Evolutionary conservation across 306 rosid genomes (phyloP).

Genomic region (Lathyrus oleraceus): DNA sequence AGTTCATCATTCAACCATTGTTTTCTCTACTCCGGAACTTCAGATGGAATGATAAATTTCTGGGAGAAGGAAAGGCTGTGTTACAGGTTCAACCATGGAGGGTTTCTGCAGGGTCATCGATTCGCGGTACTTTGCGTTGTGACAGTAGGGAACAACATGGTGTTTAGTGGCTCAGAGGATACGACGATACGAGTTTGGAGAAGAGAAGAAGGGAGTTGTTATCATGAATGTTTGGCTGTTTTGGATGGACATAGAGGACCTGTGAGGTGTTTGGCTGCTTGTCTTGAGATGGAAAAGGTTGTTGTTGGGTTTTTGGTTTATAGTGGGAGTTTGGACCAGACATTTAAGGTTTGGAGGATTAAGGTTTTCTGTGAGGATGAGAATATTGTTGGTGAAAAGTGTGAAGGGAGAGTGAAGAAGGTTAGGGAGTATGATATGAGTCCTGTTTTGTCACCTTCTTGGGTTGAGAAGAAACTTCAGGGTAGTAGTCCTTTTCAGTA

Average conservation of each 20-base stretch:
- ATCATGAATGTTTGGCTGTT: conserved; percentile 71
- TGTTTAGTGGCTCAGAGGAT: conserved; percentile 81
- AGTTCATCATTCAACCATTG: conserved; percentile 48
- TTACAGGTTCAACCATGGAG: conserved; percentile 70
- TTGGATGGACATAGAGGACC: conserved; percentile 84
- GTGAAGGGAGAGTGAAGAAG: conserved; percentile 30
- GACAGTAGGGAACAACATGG: conserved; percentile 61
- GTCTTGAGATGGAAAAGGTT: conserved; percentile 60
- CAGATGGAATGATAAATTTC: conserved; percentile 66
- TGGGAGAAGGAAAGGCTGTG: conserved; percentile 73
- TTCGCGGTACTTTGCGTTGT: conserved; percentile 63
- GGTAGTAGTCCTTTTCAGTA: conserved; percentile 36
- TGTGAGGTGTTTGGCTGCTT: conserved; percentile 67
- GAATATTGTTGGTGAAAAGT: background rate
- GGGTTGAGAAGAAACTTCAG: conserved; percentile 69
- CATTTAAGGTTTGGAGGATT: conserved; percentile 75
- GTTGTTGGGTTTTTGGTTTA: conserved; percentile 63
- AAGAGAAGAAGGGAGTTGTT: conserved; percentile 62
- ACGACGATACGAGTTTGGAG: conserved; percentile 73
- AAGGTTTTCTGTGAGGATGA: conserved; percentile 55
- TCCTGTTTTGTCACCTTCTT: conserved; percentile 70
- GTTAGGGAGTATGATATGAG: conserved; percentile 44
- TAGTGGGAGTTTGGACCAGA: conserved; percentile 70
- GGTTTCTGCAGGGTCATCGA: conserved; percentile 69
- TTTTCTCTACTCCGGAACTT: conserved; percentile 64